phyloP scores from a whole-genome alignment of 202 grass and related monocot genomes.

The Hordeum pubiflorum region DNA sequence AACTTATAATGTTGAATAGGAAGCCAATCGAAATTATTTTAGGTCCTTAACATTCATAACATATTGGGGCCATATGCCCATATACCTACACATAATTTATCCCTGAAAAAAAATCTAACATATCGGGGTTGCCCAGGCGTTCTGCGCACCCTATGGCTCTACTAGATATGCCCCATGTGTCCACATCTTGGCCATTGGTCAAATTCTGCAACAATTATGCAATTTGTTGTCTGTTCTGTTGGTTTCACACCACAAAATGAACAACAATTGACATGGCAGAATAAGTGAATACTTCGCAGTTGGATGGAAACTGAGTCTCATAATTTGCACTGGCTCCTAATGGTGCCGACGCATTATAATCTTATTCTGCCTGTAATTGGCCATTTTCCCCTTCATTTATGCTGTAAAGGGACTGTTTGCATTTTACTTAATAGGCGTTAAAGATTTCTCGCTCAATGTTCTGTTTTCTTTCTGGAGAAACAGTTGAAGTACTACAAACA shows the following conservation, averaged over 20 bases:
- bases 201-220: background rate
- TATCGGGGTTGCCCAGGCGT: background rate
- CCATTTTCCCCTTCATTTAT: background rate
- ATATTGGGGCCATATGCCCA: background rate
- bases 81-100: background rate
- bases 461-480: constrained; percentile 24
- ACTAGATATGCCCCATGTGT: background rate
- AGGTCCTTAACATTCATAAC: too few relatives aligned
- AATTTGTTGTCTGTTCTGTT: background rate
- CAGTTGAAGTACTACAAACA: constrained; percentile 9
- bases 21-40: too few relatives aligned
- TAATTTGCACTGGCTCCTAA: background rate
- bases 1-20: too few relatives aligned
- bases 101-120: background rate
- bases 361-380: background rate
- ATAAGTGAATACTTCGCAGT: background rate
- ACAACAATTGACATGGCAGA: background rate
- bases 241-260: background rate
- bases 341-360: background rate
- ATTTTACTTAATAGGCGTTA: background rate
- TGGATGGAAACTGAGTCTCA: background rate
- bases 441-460: background rate
- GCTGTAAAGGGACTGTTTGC: background rate
- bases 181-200: background rate
- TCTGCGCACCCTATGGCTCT: background rate